Evolutionary conservation across 2,329 filamentous ascomycete species (phyloP).

Genomic region (Diaporthe sp.): DNA sequence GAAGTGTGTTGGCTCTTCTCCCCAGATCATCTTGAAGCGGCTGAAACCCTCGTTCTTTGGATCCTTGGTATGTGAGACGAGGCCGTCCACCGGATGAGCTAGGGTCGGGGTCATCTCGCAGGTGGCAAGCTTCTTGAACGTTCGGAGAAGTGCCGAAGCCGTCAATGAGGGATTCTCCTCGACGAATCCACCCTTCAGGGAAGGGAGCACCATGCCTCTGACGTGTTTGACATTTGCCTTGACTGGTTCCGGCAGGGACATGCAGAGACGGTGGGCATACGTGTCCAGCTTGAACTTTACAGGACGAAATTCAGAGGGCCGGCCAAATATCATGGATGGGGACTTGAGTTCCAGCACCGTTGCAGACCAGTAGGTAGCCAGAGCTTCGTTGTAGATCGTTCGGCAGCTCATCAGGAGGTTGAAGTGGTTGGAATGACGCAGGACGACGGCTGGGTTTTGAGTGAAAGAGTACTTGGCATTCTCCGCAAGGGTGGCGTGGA

Average conservation of each 20-base stretch:
- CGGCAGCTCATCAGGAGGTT: neutral
- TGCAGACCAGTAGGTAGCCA: neutral
- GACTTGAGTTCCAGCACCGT: neutral
- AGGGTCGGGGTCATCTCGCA: neutral
- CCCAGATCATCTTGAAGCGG: neutral
- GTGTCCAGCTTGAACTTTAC: neutral
- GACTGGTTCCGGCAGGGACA: neutral
- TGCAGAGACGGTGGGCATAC: neutral
- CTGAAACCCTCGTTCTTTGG: neutral
- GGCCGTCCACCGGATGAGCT: neutral
- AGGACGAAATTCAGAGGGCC: neutral
- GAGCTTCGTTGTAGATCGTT: neutral
- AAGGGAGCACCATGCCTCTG: neutral
- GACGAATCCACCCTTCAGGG: neutral
- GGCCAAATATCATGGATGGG: fast-evolving
- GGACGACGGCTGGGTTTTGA: neutral
- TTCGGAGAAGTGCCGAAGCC: neutral
- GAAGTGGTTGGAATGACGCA: neutral
- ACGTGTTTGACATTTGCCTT: neutral
- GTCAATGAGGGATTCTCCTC: neutral
- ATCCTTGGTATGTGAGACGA: neutral
- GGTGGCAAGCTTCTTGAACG: neutral
- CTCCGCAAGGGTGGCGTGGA: neutral
- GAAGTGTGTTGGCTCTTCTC: fast-evolving
- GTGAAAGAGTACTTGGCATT: too few species aligned